A percentile compares a stretch with the other conserved stretches of the same genome.
Evolutionary conservation across 805 yeast genomes (phyloP).

Genomic region (Candida silvicultrix): DNA sequence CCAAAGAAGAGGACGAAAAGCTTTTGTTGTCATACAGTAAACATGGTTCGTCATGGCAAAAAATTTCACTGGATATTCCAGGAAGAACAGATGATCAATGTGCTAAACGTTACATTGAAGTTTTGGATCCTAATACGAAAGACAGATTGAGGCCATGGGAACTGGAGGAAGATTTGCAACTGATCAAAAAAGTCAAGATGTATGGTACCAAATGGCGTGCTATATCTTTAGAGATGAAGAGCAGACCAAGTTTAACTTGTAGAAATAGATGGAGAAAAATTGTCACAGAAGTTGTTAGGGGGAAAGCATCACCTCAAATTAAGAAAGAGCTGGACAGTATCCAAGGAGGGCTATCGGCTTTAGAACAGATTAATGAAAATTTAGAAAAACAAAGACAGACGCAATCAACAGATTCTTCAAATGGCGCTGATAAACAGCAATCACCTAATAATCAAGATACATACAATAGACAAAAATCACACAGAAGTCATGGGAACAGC

Average conservation of each 20-base stretch:
- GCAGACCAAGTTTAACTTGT: slow-evolving; percentile 85
- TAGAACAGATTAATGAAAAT: slow-evolving; percentile 19
- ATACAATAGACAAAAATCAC: background rate
- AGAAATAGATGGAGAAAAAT: slow-evolving; percentile 90
- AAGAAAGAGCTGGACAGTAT: slow-evolving; percentile 53
- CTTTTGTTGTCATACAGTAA: slow-evolving; percentile 57
- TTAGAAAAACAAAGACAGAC: slow-evolving; percentile 11
- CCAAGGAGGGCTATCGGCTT: slow-evolving; percentile 27
- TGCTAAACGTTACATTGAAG: slow-evolving; percentile 85
- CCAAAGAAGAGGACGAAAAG: slow-evolving; percentile 66
- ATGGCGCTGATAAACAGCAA: background rate
- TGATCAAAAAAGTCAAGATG: slow-evolving; percentile 60
- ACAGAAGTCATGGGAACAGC: background rate
- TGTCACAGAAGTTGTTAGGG: slow-evolving; percentile 67
- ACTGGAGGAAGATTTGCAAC: slow-evolving; percentile 62
- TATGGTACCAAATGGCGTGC: slow-evolving; percentile 90
- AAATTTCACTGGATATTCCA: slow-evolving; percentile 65
- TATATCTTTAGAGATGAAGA: slow-evolving; percentile 61
- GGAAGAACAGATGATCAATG: slow-evolving; percentile 96
- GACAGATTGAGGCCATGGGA: slow-evolving; percentile 80
- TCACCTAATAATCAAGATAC: background rate
- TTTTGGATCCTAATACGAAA: slow-evolving; percentile 72
- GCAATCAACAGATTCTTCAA: background rate
- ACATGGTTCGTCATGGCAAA: slow-evolving; percentile 82
- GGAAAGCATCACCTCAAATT: slow-evolving; percentile 50